Conservation (phyloP, 208 protist genomes). For the Acanthamoeba royreba region DNA sequence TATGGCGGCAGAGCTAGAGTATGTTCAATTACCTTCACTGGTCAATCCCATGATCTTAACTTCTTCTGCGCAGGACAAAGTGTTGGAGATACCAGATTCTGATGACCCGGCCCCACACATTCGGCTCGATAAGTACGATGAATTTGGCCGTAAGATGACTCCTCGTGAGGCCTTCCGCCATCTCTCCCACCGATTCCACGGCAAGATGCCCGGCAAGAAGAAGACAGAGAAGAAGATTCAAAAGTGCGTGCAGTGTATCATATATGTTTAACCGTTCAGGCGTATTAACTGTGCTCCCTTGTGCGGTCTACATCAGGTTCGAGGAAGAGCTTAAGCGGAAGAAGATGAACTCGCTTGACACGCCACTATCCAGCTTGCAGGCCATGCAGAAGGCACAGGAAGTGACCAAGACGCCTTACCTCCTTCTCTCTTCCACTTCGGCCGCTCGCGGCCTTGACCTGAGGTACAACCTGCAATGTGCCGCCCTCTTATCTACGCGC, state of each 20-base stretch:
- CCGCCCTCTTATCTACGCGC: neutral
- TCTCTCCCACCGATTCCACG: conserved; percentile 44
- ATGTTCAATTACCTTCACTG: neutral
- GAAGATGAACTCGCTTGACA: conserved; percentile 21
- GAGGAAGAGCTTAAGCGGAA: conserved; percentile 33
- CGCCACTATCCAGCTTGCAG: neutral
- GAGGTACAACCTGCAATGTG: neutral
- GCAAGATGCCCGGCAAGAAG: conserved; percentile 52
- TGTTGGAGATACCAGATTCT: neutral
- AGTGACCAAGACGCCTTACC: neutral
- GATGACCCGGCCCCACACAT: conserved; percentile 34
- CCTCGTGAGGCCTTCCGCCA: conserved; percentile 32
- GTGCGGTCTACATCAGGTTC: neutral
- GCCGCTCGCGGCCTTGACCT: neutral
- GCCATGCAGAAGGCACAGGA: conserved; percentile 40
- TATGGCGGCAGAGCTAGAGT: neutral
- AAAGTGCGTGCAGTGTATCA: neutral
- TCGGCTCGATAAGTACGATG: conserved; percentile 27
- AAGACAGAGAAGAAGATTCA: conserved; percentile 39
- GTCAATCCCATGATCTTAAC: neutral
- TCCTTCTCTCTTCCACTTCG: conserved; percentile 28
- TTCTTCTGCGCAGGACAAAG: neutral
- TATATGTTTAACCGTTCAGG: neutral
- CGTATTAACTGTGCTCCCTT: neutral
- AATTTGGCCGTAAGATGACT: conserved; percentile 26